Evolutionary conservation across 768 basidiomycete species (phyloP).

Genomic region (Tephrocybe sp.): DNA sequence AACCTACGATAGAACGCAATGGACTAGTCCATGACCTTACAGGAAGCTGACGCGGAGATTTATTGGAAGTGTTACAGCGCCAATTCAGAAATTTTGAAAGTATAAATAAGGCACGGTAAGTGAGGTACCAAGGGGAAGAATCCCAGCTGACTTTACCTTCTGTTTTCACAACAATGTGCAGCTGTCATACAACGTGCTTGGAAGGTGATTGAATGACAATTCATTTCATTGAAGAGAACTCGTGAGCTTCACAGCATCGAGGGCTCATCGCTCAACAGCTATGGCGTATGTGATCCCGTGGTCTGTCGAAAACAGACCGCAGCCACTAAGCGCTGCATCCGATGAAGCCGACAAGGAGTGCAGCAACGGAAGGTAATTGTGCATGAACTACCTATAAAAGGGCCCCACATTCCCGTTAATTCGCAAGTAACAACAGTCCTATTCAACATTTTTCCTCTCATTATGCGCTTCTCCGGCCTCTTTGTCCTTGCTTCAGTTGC

Average conservation of each 20-base stretch:
- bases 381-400: background rate
- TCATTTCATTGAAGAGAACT: background rate
- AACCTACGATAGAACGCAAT: too few species aligned
- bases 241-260: background rate
- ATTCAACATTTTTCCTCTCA: conserved; percentile 5
- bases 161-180: conserved; percentile 4
- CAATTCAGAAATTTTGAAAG: too few species aligned
- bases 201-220: background rate
- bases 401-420: background rate
- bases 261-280: background rate
- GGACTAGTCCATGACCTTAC: too few species aligned
- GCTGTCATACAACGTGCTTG: conserved; percentile 3
- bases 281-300: conserved; percentile 2
- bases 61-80: too few species aligned
- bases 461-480: conserved; percentile 27
- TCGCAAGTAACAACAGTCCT: background rate
- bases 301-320: background rate
- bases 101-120: too few species aligned
- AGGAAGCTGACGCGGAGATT: too few species aligned
- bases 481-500: conserved; percentile 24
- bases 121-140: background rate
- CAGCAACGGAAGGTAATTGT: background rate
- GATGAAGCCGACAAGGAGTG: background rate
- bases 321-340: conserved; percentile 1
- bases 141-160: conserved; percentile 8